These are phyloP conservation scores for Talaromyces pinophilus DNA, from an alignment of 2,329 filamentous ascomycete species.

Conservation along the genomic window DNA sequence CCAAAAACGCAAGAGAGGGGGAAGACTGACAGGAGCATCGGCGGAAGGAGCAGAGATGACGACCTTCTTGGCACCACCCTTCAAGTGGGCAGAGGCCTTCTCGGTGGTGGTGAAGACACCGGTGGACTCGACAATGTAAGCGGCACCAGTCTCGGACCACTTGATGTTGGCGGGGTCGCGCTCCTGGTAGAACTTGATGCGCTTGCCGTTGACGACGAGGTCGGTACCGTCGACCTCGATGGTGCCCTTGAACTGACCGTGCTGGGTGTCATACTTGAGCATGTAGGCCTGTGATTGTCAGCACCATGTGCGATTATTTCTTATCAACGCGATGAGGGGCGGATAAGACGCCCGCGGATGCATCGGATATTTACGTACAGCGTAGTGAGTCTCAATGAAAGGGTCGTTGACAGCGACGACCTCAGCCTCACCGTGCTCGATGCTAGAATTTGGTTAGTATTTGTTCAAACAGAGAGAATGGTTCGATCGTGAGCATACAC, in stretches of 20 bases:
- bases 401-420: slow-evolving; percentile 98
- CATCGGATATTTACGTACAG: slow-evolving; percentile 64
- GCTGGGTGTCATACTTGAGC: slow-evolving; percentile 98
- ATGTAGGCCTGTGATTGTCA: slow-evolving; percentile 76
- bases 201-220: slow-evolving; percentile 91
- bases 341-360: background rate
- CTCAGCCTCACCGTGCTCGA: slow-evolving; percentile 85
- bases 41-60: slow-evolving; percentile 62
- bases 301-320: background rate
- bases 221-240: slow-evolving; percentile 71
- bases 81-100: slow-evolving; percentile 91
- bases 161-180: slow-evolving; percentile 85
- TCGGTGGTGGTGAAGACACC: slow-evolving; percentile 99
- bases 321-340: slow-evolving; percentile 1
- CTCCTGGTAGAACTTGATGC: slow-evolving; percentile 91
- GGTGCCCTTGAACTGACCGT: slow-evolving; percentile 94
- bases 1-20: background rate
- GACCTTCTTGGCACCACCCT: slow-evolving; percentile 97
- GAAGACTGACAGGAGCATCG: slow-evolving; percentile 69
- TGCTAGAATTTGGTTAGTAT: slow-evolving; percentile 43
- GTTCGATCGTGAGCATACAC: slow-evolving; percentile 58
- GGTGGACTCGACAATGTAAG: slow-evolving; percentile 96
- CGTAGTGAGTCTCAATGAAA: slow-evolving; percentile 97
- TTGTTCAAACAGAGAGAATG: background rate
- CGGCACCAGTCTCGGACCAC: slow-evolving; percentile 82